These are phyloP conservation scores for Thelonectria blattea DNA, from an alignment of 2,329 filamentous ascomycete genomes.

Conservation along the genomic window DNA sequence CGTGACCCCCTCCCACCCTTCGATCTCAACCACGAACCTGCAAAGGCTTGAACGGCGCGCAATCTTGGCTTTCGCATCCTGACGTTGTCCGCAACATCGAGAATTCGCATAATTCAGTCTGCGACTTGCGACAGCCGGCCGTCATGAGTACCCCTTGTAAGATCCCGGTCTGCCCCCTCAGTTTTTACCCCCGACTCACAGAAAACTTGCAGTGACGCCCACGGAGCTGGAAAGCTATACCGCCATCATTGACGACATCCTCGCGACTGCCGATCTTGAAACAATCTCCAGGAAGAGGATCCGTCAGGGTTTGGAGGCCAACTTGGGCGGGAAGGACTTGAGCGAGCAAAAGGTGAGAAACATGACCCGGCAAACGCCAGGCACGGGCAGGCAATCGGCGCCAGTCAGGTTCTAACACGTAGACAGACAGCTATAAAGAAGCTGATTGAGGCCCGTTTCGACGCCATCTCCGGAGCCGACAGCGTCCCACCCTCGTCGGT, in stretches of 20 bases:
- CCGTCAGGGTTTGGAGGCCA: conserved; percentile 60
- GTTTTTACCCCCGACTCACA: conserved; percentile 14
- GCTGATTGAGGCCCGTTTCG: conserved; percentile 77
- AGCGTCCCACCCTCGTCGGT: conserved; percentile 51
- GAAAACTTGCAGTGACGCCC: conserved; percentile 50
- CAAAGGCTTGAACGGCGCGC: not conserved
- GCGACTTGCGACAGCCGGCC: conserved; percentile 7
- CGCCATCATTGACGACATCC: conserved; percentile 64
- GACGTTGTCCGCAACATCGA: conserved; percentile 21
- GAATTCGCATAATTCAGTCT: conserved; percentile 7
- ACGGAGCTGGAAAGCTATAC: conserved; percentile 61
- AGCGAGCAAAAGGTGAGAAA: conserved; percentile 61
- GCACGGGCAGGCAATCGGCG: not conserved
- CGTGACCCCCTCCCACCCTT: conserved; percentile 3
- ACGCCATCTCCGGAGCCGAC: conserved; percentile 63
- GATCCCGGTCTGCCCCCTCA: conserved; percentile 16
- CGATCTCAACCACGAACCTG: conserved; percentile 11
- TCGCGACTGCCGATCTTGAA: conserved; percentile 62
- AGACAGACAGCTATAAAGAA: conserved; percentile 70
- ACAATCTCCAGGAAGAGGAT: conserved; percentile 71
- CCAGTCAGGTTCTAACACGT: conserved; percentile 8
- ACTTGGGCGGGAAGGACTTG: conserved; percentile 62
- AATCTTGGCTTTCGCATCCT: not conserved
- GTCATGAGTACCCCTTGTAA: conserved; percentile 39
- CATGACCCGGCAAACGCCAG: conserved; percentile 1